Conservation (phyloP, 768 basidiomycete genomes). For the Leccinum truebloodii region DNA sequence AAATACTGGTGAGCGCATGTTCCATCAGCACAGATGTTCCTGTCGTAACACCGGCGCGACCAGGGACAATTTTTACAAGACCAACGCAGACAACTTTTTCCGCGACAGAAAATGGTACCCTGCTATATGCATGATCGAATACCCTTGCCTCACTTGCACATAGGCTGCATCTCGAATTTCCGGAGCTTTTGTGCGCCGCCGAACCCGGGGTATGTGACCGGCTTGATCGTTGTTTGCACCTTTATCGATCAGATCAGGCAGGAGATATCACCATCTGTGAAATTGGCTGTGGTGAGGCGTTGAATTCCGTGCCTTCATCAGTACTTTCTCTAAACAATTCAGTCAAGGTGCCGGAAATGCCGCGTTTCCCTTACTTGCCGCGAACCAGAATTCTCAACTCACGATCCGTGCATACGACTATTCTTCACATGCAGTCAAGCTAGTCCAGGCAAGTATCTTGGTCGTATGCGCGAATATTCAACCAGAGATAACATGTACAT, state of each 20-base stretch:
- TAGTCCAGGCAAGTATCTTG: conserved; percentile 70
- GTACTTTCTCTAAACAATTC: background rate
- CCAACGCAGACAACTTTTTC: conserved; percentile 87
- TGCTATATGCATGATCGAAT: background rate
- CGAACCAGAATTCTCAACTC: conserved; percentile 80
- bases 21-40: conserved; percentile 30
- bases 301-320: background rate
- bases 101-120: conserved; percentile 85
- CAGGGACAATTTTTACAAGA: conserved; percentile 95
- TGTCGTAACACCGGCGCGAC: conserved; percentile 24
- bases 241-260: conserved; percentile 49
- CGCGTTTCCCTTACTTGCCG: conserved; percentile 82
- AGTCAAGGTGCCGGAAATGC: conserved; percentile 88
- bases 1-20: conserved; percentile 57
- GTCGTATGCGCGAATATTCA: background rate
- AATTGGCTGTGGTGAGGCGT: conserved; percentile 79
- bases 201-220: conserved; percentile 54
- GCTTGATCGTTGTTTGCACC: background rate
- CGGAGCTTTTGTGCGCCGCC: conserved; percentile 75
- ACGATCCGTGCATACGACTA: conserved; percentile 86
- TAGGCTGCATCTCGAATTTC: conserved; percentile 94
- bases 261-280: conserved; percentile 79
- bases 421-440: conserved; percentile 81
- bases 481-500: background rate
- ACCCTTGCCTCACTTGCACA: conserved; percentile 2